Conservation (phyloP, 306 rosid species). For the Hylodesmum podocarpum region DNA sequence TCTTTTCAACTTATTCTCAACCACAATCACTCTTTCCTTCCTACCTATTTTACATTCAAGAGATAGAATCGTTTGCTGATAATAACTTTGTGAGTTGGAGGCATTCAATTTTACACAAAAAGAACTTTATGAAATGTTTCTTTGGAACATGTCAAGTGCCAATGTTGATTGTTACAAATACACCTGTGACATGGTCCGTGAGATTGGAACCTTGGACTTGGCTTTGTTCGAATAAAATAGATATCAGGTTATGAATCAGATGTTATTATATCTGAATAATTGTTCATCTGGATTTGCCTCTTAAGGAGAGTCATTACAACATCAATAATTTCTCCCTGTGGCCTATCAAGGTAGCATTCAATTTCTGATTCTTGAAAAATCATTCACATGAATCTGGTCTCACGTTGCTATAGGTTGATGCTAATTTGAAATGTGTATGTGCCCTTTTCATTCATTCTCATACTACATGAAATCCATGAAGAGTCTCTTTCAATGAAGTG, state of each 20-base stretch:
- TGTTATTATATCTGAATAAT: neutral
- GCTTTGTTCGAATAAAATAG: neutral
- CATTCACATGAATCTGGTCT: neutral
- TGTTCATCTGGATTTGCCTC: neutral
- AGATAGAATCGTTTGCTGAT: neutral
- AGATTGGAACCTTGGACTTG: neutral
- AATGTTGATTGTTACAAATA: neutral
- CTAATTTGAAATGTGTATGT: neutral
- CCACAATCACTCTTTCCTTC: neutral
- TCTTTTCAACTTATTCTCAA: neutral
- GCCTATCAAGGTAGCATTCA: neutral
- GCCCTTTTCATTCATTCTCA: neutral
- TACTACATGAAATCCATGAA: neutral
- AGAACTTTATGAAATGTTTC: neutral
- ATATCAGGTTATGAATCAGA: neutral
- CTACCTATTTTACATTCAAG: neutral
- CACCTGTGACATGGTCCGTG: neutral
- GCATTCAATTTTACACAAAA: neutral
- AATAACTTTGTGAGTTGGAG: neutral
- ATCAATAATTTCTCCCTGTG: neutral
- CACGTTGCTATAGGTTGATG: neutral
- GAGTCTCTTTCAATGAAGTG: neutral
- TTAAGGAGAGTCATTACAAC: neutral
- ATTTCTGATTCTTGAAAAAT: constrained; percentile 2
- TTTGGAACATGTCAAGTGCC: neutral